Evolutionary conservation across 1,139 yeast species (phyloP), one percentile per base, ranked within the genome.

Genomic region (Suzukiozyma palmioleophila): DNA sequence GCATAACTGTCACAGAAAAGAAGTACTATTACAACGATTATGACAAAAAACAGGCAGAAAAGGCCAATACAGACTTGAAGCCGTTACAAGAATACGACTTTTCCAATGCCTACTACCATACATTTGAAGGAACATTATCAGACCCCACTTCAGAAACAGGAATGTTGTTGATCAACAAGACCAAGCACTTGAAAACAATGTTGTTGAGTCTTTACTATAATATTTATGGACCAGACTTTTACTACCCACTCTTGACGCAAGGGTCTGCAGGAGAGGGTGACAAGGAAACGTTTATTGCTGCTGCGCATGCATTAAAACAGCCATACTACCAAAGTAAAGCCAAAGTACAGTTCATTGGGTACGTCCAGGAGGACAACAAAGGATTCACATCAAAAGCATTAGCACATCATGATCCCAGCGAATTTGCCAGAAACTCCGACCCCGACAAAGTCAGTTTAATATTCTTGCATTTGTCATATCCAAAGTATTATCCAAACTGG

Each of bases 241-340:
- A 78, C 53, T 80, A 80, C 50, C 81, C 84, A 3, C 55, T 81
- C 40, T 59, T 80, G 47, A 73, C 84, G 0, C 86, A 79, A 56
- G 85, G 86, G 6, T 70, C 81, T 11, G 84, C 85, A 1, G 87
- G 86, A 21, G 84, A 81, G 58, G 87, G 87, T 36, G 87, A 81
- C 49, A 81, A 80, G 55, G 87, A 81, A 48, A 79, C 86, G 0
- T 80, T 79, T 46, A 72, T 80, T 22, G 81, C 83, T 2, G 84
- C 86, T 1, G 84, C 85, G 0, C 69, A 66, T 40, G 81, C 69
- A 0, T 51, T 79, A 47, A 50, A 61, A 0, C 58, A 66, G 37
- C 74, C 76, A 2, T 77, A 73, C 59, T 77, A 73, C 56, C 85
- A 78, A 53, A 77, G 81, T 6, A 48, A 63, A 37, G 70, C 73